These are phyloP conservation scores for Penicillium flavigenum DNA, from an alignment of 495 filamentous ascomycete species.

Conservation along the genomic window DNA sequence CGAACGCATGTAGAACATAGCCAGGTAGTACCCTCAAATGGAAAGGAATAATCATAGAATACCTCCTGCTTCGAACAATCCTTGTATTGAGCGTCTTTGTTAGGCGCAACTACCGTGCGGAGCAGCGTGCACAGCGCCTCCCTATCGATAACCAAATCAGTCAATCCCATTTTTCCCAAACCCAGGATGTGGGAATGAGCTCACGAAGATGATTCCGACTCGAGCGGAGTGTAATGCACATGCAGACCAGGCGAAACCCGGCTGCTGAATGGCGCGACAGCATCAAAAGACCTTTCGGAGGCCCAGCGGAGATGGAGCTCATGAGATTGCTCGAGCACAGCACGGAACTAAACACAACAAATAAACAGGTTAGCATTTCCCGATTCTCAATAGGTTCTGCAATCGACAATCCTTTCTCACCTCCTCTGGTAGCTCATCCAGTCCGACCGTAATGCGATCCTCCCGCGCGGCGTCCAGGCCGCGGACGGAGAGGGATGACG, in stretches of 20 bases:
- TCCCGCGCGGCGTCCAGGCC: slow-evolving; percentile 66
- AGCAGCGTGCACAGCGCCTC: slow-evolving; percentile 61
- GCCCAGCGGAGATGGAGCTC: slow-evolving; percentile 84
- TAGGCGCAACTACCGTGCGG: slow-evolving; percentile 56
- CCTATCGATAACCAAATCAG: slow-evolving; percentile 35
- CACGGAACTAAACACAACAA: slow-evolving; percentile 47
- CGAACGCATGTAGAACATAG: not conserved
- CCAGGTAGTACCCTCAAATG: not conserved
- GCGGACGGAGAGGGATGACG: slow-evolving; percentile 51
- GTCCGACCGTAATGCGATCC: slow-evolving; percentile 70
- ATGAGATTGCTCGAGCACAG: slow-evolving; percentile 62
- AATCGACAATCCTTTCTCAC: slow-evolving; percentile 33
- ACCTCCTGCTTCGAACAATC: slow-evolving; percentile 55
- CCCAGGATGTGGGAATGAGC: slow-evolving; percentile 11
- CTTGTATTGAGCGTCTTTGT: slow-evolving; percentile 29
- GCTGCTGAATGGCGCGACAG: slow-evolving; percentile 68
- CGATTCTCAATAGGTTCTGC: not conserved
- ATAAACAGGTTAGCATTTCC: not conserved
- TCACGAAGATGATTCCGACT: slow-evolving; percentile 41
- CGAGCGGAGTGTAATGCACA: slow-evolving; percentile 68
- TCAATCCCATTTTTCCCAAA: not conserved
- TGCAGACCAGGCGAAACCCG: slow-evolving; percentile 79
- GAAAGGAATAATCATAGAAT: slow-evolving; percentile 11
- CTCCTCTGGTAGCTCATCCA: slow-evolving; percentile 71
- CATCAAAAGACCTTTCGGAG: slow-evolving; percentile 52